Base-by-base conservation (phyloP, 192 early-diverging fungal genomes). In the Umbelopsis sp. region DNA sequence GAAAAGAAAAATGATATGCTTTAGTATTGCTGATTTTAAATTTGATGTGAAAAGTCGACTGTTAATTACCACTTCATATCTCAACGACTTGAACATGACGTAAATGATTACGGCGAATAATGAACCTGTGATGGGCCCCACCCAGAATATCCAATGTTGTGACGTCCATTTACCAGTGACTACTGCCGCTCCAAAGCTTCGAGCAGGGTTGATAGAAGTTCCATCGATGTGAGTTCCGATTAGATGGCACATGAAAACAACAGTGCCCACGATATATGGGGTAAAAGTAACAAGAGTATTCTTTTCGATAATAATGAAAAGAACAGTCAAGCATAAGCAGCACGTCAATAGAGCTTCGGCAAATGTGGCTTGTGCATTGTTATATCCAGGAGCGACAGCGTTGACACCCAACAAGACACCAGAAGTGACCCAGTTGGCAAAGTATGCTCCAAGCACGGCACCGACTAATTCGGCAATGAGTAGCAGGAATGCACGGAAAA, bases 61-160 rank as follows among this genome's bases (percentile, higher is more conserved):
- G 21, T 3, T 30, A 61, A 16, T 35, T n/a, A 61, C 55, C 55
- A 35, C 55, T 25, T 61, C 55, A 16, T 61, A 61, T 35, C 33
- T 27, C 27, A 71, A 58, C 5, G 45, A 35, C 12, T 71, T 51
- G 25, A 46, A 64, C 16, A 25, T 23, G 18, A 71, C 33, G 35
- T 71, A 71, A 12, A 61, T 51, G 1, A 55, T 33, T 4, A 49
- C 78, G 8, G 86, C 83, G 44, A 78, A 20, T 25, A 87, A 49
- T 33, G 71, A 75, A 15, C 87, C 87, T 4, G 66, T 46, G 25
- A 85, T 52, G 46, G 86, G 81, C 21, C 85, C 84, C 23, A 88
- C 74, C 89, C 89, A 90, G 74, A 89, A 91, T 55, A 91, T 74
- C 85, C 86, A 89, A 46, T 90, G 89, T 20, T 80, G 50, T 4